phyloP scores from a whole-genome alignment of 1,284 basidiomycete species.

The Meira miltonrushii region DNA sequence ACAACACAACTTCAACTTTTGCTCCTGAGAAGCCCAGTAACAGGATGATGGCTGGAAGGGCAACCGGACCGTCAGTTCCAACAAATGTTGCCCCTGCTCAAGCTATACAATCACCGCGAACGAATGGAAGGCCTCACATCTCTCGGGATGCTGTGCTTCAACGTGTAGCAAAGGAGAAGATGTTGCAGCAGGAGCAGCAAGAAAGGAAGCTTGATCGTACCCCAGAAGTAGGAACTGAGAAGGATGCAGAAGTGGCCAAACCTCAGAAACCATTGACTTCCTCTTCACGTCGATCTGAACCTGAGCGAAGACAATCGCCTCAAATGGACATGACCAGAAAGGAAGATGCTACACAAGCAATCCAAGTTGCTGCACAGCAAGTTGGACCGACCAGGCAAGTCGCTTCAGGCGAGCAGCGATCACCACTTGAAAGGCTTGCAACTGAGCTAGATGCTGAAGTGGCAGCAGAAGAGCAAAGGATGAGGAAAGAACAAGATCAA shows the following conservation, averaged over 20 bases:
- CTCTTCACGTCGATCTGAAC: background rate
- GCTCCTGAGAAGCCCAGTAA: slow-evolving; percentile 3
- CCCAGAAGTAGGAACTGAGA: too few species aligned
- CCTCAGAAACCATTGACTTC: background rate
- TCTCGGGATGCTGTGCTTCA: slow-evolving; percentile 45
- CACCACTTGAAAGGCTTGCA: slow-evolving; percentile 33
- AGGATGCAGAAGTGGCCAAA: background rate
- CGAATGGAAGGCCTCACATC: slow-evolving; percentile 42
- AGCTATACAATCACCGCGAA: background rate
- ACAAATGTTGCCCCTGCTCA: background rate
- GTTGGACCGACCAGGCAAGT: background rate
- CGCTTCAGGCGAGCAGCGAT: background rate
- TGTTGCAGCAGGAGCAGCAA: slow-evolving; percentile 22
- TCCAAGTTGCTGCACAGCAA: background rate
- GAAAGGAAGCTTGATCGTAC: background rate
- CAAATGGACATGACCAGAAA: background rate
- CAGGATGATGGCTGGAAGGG: background rate
- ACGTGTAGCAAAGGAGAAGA: slow-evolving; percentile 39
- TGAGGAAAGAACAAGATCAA: background rate
- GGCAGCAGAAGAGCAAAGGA: slow-evolving; percentile 4
- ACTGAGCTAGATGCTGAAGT: slow-evolving; percentile 23
- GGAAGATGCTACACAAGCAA: background rate
- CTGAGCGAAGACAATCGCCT: background rate
- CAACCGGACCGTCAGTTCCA: background rate
- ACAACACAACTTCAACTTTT: background rate